A percentile compares a stretch with the other conserved stretches of the same genome.
phyloP scores from a whole-genome alignment of 306 rosid species.

The Elaeagnus macrophylla region DNA sequence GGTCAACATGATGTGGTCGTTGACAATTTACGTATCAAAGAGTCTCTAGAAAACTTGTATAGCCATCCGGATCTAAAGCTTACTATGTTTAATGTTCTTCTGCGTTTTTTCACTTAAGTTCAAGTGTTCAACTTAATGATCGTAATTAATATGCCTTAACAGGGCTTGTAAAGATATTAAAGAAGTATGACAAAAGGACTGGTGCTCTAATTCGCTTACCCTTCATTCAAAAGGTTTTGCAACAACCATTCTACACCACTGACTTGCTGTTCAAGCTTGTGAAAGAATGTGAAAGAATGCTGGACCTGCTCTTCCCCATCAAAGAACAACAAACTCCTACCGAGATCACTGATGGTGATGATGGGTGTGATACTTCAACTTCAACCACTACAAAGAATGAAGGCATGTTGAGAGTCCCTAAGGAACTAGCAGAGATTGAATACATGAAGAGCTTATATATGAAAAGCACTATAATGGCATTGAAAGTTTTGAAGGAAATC shows the following conservation, averaged over 20 bases:
- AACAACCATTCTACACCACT: constrained; percentile 86
- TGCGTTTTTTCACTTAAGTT: not conserved
- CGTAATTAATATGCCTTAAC: constrained; percentile 20
- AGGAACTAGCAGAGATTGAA: constrained; percentile 73
- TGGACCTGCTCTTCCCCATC: constrained; percentile 62
- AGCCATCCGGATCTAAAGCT: not conserved
- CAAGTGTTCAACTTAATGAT: constrained; percentile 4
- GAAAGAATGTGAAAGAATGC: constrained; percentile 85
- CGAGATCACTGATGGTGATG: constrained; percentile 37
- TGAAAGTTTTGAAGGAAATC: constrained; percentile 78
- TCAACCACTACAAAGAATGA: constrained; percentile 39
- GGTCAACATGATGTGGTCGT: too few species aligned
- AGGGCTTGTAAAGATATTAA: constrained; percentile 90
- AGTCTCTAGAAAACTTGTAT: too few species aligned
- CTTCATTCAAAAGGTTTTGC: constrained; percentile 88
- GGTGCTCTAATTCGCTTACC: constrained; percentile 97
- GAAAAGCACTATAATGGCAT: constrained; percentile 76
- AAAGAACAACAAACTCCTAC: constrained; percentile 33
- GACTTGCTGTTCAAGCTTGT: constrained; percentile 93
- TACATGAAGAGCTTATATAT: constrained; percentile 72
- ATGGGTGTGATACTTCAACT: constrained; percentile 47
- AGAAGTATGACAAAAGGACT: constrained; percentile 96
- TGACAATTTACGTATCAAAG: too few species aligned
- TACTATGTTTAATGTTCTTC: not conserved
- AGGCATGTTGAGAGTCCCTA: constrained; percentile 34